Base-by-base conservation (phyloP, 345 rosid genomes). In the Salix brachista region DNA sequence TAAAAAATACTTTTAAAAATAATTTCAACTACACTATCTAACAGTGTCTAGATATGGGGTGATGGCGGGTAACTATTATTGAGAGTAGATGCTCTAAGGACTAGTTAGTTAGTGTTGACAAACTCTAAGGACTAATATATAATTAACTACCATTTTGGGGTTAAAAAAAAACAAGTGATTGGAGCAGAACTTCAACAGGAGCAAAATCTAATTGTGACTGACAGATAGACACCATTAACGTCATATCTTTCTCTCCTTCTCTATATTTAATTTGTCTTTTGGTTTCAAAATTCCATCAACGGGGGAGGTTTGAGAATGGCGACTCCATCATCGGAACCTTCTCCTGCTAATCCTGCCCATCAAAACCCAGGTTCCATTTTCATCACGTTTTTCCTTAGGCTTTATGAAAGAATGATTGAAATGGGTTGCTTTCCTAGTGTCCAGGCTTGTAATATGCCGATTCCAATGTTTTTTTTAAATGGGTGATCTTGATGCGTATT, bases 381-480 rank as follows among this genome's bases (percentile, higher is more conserved):
- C 28, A 28, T 60, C 25, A 21, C 1, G 74, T 8, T 18, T 56
- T 42, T 39, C 18, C 80, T 87, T 71, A 83, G 80, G 85, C 91
- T 96, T 36, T 92, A 90, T 37, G 46, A 79, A 78, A 84, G 77
- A 82, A 90, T 96, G 97, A 76, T 86, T 13, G 89, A 89, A 84
- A 78, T 79, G 28, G 86, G 89, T 42, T 91, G 98, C 80, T 64
- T 54, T 73, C 98, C 98, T 30, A 96, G 97, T 32, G 96, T 92
- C 14, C 98, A 91, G 80, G 91, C 97, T 9, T 96, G 85, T 71
- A 93, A 88, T 81, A 93, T 90, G 97, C 77, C 93, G 67, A 92
- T 90, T 67, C 83, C 91, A 32, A 90, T 96, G 98, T 91, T 75
- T 79, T 91, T 58, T n/a, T 92, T 83, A 80, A 34, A 84, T 92